These are phyloP conservation scores for Calcarisporium arbuscula DNA, from an alignment of 2,329 filamentous ascomycete genomes.

Conservation along the genomic window DNA sequence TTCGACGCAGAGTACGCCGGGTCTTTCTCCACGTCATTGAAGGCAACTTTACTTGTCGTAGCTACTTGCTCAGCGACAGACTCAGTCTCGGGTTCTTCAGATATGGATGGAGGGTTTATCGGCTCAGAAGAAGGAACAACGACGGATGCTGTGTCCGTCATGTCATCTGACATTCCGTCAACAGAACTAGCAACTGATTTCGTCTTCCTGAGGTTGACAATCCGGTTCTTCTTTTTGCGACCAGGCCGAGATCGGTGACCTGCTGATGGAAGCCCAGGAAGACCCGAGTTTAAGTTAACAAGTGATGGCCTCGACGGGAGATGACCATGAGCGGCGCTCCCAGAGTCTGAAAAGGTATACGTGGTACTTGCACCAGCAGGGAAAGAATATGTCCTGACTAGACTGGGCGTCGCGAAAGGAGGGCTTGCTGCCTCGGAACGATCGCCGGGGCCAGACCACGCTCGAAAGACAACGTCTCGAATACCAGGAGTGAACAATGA, in stretches of 20 bases:
- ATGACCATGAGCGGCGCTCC: slow-evolving; percentile 56
- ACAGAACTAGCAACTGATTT: slow-evolving; percentile 48
- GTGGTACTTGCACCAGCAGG: slow-evolving; percentile 52
- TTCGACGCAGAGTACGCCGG: too few species aligned
- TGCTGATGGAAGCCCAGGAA: slow-evolving; percentile 57
- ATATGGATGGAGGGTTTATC: slow-evolving; percentile 47
- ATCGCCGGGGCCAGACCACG: slow-evolving; percentile 78
- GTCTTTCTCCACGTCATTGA: slow-evolving; percentile 20
- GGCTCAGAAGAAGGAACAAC: slow-evolving; percentile 57
- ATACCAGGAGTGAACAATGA: slow-evolving; percentile 92
- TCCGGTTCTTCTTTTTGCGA: slow-evolving; percentile 75
- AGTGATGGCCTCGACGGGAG: slow-evolving; percentile 64
- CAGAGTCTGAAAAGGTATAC: slow-evolving; percentile 68
- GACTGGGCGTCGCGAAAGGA: slow-evolving; percentile 40
- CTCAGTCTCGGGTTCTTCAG: slow-evolving; percentile 54
- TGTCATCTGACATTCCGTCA: slow-evolving; percentile 38
- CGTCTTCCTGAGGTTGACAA: slow-evolving; percentile 71
- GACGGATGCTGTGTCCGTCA: slow-evolving; percentile 49
- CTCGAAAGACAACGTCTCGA: slow-evolving; percentile 81
- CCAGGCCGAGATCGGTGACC: slow-evolving; percentile 54
- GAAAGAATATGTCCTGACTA: slow-evolving; percentile 60
- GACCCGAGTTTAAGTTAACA: slow-evolving; percentile 53
- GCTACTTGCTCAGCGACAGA: slow-evolving; percentile 18
- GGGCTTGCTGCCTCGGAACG: slow-evolving; percentile 53
- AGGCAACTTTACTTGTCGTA: slow-evolving; percentile 35